phyloP scores from a whole-genome alignment of 352 stramenopile species.

The Phytophthora idaei region DNA sequence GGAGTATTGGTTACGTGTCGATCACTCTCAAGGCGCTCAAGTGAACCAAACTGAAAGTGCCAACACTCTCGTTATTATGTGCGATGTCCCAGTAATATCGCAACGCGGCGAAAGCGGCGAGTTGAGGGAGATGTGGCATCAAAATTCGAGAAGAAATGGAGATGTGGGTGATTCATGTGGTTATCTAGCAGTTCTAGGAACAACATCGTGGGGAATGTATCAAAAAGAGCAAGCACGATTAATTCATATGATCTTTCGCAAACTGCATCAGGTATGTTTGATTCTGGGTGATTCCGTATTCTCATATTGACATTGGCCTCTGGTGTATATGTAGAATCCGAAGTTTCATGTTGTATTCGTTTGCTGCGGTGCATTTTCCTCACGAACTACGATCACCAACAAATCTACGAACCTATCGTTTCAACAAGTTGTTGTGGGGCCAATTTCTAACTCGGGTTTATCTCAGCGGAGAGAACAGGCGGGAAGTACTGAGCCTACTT shows the following conservation, averaged over 20 bases:
- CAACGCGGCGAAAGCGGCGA: conserved; percentile 9
- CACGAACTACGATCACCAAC: conserved; percentile 44
- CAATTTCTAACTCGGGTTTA: conserved; percentile 36
- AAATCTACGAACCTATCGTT: conserved; percentile 31
- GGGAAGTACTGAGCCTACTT: background rate
- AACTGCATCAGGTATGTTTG: conserved; percentile 32
- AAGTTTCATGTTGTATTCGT: conserved; percentile 49
- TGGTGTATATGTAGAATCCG: conserved; percentile 29
- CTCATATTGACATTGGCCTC: background rate
- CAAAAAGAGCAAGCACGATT: conserved; percentile 43
- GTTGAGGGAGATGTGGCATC: conserved; percentile 26
- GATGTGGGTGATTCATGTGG: background rate
- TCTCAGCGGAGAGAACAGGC: background rate
- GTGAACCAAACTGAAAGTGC: background rate
- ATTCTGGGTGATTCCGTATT: background rate
- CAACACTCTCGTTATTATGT: conserved; percentile 52
- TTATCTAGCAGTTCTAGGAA: conserved; percentile 2
- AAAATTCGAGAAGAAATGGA: background rate
- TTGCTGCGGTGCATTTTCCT: conserved; percentile 42
- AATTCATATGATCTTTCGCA: conserved; percentile 46
- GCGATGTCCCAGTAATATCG: conserved; percentile 51
- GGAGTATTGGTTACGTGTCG: conserved; percentile 28
- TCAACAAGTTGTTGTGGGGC: conserved; percentile 55
- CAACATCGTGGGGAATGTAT: conserved; percentile 48
- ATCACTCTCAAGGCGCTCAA: background rate